Evolutionary conservation across 176 grass and related monocot species (phyloP).

Genomic region (bread wheat (Triticum aestivum)): IWGSC_CS_RefSeq_v2.1 NC_057810.1:708245579-708246078

Average conservation of each 20-base stretch:
- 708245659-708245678: background rate
- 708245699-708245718: background rate
- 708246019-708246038: slow-evolving; percentile 35
- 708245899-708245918: slow-evolving; percentile 25
- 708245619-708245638: background rate
- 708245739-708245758: slow-evolving; percentile 77
- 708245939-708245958: background rate
- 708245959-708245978: background rate
- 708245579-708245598: slow-evolving; percentile 27
- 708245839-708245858: slow-evolving; percentile 69
- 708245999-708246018: background rate
- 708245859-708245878: slow-evolving; percentile 78
- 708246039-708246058: slow-evolving; percentile 10
- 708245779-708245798: slow-evolving; percentile 83
- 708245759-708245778: slow-evolving; percentile 71
- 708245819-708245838: slow-evolving; percentile 63
- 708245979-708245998: background rate
- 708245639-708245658: slow-evolving; percentile 22
- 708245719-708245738: slow-evolving; percentile 50
- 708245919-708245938: slow-evolving; percentile 48
- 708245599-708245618: background rate
- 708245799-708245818: slow-evolving; percentile 82
- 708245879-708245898: slow-evolving; percentile 69
- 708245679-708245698: background rate
- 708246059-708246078: slow-evolving; percentile 38